Base-by-base conservation (phyloP, 805 yeast species). In the Suhomyces xylopsoci region DNA sequence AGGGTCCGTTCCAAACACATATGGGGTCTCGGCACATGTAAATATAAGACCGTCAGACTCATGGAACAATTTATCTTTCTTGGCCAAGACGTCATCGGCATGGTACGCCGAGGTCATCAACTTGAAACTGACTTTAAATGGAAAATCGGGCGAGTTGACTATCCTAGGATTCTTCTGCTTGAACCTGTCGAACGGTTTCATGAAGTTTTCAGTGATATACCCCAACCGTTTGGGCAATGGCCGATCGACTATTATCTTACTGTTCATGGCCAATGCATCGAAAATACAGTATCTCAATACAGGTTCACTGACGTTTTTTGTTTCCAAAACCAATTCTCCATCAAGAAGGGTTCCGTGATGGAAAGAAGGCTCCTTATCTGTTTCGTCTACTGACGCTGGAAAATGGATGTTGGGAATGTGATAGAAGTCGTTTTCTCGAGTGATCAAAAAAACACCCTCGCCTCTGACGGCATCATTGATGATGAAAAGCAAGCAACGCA, bases 31-130 rank as follows among this genome's bases (percentile, higher is more conserved):
- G 44, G 96, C 87, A 58, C 96, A 90, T 1, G 99, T 94, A 68
- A 91, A 89, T 55, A 94, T 90, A 25, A 94, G 78, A 0, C 99
- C 99, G 71, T 94, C 99, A 3, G 94, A 85, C 53, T 88, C 87
- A 70, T 94, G 97, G 22, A 90, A 88, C 47, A 93, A 76, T 49
- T 82, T 79, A 43, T 85, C 84, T 68, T 90, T 77, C 61, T 83
- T 85, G 36, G 84, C 76, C 51, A 91, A 85, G 8, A 93, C 90
- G 62, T 84, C 86, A 36, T 82, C 81, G 10, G 96, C 81, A 50
- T 87, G 87, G 65, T 87, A 90, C 7, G 96, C 81, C 56, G 85
- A 82, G 43, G 88, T 84, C 97, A 94, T 93, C 59, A 87, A 81
- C 66, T 94, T 94, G 78, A 92, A 83, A 51, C 87, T 85, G 9